Conservation (phyloP, 768 basidiomycete genomes). For the Leccinellum luteum region DNA sequence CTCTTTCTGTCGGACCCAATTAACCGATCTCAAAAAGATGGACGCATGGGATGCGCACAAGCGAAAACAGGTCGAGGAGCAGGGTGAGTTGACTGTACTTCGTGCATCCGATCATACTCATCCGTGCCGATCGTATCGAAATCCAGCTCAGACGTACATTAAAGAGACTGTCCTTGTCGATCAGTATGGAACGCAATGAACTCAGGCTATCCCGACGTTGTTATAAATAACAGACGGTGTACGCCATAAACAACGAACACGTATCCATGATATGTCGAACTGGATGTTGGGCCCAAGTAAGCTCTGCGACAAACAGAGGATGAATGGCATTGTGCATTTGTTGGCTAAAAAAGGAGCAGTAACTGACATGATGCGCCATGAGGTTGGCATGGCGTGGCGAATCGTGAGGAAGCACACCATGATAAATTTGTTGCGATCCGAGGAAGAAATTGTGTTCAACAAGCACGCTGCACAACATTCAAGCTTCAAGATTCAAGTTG, state of each 20-base stretch:
- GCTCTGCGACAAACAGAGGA: neutral
- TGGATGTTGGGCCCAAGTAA: neutral
- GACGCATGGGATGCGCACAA: conserved; percentile 5
- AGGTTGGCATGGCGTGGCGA: too few relatives aligned
- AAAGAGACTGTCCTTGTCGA: neutral
- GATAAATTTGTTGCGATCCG: too few relatives aligned
- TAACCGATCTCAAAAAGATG: neutral
- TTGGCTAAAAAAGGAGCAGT: neutral
- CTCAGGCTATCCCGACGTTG: neutral
- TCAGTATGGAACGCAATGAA: neutral
- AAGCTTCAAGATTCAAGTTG: too few relatives aligned
- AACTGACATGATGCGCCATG: too few relatives aligned
- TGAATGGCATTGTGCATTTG: neutral
- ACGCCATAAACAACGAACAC: neutral
- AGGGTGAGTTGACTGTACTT: conserved; percentile 1
- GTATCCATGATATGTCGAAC: neutral
- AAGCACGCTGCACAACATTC: too few relatives aligned
- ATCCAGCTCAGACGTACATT: neutral
- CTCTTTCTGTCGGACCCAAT: neutral
- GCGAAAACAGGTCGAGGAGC: neutral
- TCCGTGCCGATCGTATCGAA: neutral
- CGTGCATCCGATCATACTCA: neutral
- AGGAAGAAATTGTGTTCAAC: too few relatives aligned
- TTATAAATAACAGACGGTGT: neutral
- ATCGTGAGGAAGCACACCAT: too few relatives aligned